phyloP scores from a whole-genome alignment of 164 flowering plant species.

The Berberis vulgaris region DNA sequence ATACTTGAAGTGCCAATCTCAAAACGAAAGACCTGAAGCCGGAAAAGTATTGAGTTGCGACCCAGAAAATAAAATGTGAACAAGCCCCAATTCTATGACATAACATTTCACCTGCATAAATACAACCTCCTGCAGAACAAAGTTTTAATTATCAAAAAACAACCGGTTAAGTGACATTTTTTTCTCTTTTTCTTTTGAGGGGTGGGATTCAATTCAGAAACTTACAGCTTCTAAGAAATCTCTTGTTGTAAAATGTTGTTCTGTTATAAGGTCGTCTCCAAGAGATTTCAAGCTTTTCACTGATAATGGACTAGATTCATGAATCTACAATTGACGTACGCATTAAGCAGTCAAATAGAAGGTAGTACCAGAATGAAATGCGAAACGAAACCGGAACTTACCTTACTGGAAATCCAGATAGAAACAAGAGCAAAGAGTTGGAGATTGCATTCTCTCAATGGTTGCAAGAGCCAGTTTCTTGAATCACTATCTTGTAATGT shows the following conservation, averaged over 20 bases:
- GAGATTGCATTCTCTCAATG: constrained; percentile 55
- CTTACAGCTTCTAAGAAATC: constrained; percentile 74
- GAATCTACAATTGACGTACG: constrained; percentile 29
- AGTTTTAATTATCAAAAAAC: constrained; percentile 6
- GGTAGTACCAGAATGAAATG: background rate
- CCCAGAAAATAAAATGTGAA: background rate
- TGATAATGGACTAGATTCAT: constrained; percentile 40
- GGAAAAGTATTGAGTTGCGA: constrained; percentile 14
- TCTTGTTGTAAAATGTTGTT: constrained; percentile 59
- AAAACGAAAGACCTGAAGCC: constrained; percentile 62
- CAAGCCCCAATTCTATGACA: constrained; percentile 4
- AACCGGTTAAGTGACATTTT: background rate
- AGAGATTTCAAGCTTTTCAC: constrained; percentile 48
- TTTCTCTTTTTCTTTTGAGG: background rate
- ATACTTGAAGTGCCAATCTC: constrained; percentile 51
- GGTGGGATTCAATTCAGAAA: background rate
- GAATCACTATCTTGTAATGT: constrained; percentile 6
- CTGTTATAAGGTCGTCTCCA: constrained; percentile 47
- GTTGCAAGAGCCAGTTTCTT: constrained; percentile 51
- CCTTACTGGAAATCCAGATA: constrained; percentile 73
- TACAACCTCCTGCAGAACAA: constrained; percentile 51
- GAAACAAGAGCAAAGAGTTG: constrained; percentile 70
- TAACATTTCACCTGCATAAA: constrained; percentile 54
- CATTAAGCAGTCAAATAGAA: background rate
- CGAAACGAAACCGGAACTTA: constrained; percentile 5